These are phyloP conservation scores for Thielaviopsis euricoi DNA, from an alignment of 2,329 filamentous ascomycete genomes.

Conservation along the genomic window DNA sequence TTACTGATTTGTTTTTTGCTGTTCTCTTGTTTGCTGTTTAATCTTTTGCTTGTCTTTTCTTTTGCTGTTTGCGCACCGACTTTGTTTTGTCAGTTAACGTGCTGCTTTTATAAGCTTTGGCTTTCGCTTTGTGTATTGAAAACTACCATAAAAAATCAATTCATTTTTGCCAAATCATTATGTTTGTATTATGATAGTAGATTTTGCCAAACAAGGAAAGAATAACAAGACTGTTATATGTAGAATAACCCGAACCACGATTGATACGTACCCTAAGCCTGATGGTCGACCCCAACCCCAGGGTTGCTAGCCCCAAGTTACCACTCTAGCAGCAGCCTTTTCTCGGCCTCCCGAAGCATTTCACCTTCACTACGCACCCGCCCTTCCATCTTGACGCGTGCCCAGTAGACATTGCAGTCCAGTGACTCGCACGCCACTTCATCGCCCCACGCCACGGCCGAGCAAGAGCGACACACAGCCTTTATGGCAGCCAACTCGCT, in stretches of 20 bases:
- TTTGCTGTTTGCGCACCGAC: not conserved
- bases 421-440: constrained; percentile 75
- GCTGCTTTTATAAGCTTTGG: not conserved
- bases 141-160: not conserved
- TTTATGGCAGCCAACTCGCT: constrained; percentile 44
- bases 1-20: not conserved
- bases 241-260: not conserved
- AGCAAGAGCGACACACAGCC: constrained; percentile 64
- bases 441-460: constrained; percentile 54
- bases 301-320: constrained; percentile 5
- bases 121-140: not conserved
- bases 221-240: not conserved
- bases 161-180: not conserved
- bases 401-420: constrained; percentile 88
- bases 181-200: not conserved
- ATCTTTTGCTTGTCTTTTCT: not conserved
- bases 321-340: constrained; percentile 20
- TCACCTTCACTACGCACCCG: constrained; percentile 25
- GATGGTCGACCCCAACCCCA: not conserved
- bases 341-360: constrained; percentile 18
- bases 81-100: not conserved
- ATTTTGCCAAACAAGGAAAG: too few relatives aligned
- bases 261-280: too few relatives aligned
- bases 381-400: constrained; percentile 45
- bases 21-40: not conserved